Percentiles rank a stretch among this genome's conserved stretches.
phyloP scores from a whole-genome alignment of 2,329 filamentous ascomycete species.

The Thelonectria discophora region DNA sequence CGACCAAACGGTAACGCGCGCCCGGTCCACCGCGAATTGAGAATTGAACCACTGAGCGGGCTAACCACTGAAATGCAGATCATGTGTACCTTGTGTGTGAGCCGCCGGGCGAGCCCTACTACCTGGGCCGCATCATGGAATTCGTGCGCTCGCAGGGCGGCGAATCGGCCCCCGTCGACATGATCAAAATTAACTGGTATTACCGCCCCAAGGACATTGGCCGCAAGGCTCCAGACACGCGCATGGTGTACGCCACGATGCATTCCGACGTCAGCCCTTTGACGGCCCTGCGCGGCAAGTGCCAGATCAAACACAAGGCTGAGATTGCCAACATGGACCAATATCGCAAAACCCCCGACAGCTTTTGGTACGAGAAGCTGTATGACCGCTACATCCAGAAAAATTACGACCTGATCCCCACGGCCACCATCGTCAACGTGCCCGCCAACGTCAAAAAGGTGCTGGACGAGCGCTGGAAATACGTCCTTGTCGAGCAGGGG shows the following conservation, averaged over 20 bases:
- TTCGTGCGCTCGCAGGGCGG: conserved; percentile 87
- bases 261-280: conserved; percentile 96
- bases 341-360: conserved; percentile 85
- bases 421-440: conserved; percentile 92
- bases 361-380: conserved; percentile 96
- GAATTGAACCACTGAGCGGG: conserved; percentile 37
- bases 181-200: conserved; percentile 96
- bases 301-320: conserved; percentile 85
- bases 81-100: conserved; percentile 97
- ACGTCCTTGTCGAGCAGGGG: conserved; percentile 91
- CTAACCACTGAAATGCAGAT: conserved; percentile 56
- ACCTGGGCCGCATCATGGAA: conserved; percentile 97
- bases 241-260: conserved; percentile 95
- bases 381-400: conserved; percentile 99
- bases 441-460: conserved; percentile 95
- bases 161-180: conserved; percentile 77
- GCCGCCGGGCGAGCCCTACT: conserved; percentile 97
- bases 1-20: conserved; percentile 77
- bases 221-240: conserved; percentile 88
- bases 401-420: conserved; percentile 96
- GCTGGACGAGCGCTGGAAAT: conserved; percentile 95
- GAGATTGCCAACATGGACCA: conserved; percentile 85
- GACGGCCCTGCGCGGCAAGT: conserved; percentile 92
- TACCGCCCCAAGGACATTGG: conserved; percentile 96
- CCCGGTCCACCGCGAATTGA: conserved; percentile 35